Percentiles rank a stretch among this genome's conserved stretches.
These are phyloP conservation scores for Nemania sp. DNA, from an alignment of 2,329 filamentous ascomycete genomes.

Conservation along the genomic window DNA sequence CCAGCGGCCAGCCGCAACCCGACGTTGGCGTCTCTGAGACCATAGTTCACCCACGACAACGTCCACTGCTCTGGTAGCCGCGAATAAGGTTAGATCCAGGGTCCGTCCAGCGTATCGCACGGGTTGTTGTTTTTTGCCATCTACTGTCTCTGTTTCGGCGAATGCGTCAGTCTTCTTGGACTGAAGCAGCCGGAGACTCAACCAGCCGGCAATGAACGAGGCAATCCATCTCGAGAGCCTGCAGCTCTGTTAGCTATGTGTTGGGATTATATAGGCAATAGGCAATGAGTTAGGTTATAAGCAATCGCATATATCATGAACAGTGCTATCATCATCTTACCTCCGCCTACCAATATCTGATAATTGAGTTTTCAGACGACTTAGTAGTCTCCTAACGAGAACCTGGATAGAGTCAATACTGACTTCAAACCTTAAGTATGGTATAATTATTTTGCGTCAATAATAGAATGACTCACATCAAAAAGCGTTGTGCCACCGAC, in stretches of 20 bases:
- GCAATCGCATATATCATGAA: background rate
- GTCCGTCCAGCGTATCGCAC: conserved; percentile 73
- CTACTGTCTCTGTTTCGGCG: conserved; percentile 54
- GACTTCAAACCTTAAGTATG: conserved; percentile 1
- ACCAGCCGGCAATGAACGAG: conserved; percentile 69
- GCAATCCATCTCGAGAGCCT: conserved; percentile 69
- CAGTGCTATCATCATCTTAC: conserved; percentile 46
- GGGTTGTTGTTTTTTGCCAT: conserved; percentile 46
- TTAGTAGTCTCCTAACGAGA: conserved; percentile 45
- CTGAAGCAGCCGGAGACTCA: conserved; percentile 68
- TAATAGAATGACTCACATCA: conserved; percentile 58
- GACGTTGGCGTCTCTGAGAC: conserved; percentile 61
- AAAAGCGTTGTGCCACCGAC: conserved; percentile 71
- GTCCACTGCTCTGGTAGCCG: conserved; percentile 77
- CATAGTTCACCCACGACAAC: conserved; percentile 75
- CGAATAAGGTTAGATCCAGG: conserved; percentile 85
- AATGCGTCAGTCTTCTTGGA: conserved; percentile 63
- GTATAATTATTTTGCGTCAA: background rate
- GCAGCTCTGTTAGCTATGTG: conserved; percentile 39
- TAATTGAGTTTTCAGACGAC: conserved; percentile 43
- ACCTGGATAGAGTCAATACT: conserved; percentile 36
- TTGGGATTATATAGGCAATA: conserved; percentile 1
- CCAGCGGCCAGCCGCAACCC: conserved; percentile 60
- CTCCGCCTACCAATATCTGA: conserved; percentile 48
- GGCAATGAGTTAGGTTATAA: conserved; percentile 15